Evolutionary conservation across 805 yeast genomes (phyloP), one percentile per base, ranked within the genome.

Genomic region (Wickerhamiella sorbophila): DNA sequence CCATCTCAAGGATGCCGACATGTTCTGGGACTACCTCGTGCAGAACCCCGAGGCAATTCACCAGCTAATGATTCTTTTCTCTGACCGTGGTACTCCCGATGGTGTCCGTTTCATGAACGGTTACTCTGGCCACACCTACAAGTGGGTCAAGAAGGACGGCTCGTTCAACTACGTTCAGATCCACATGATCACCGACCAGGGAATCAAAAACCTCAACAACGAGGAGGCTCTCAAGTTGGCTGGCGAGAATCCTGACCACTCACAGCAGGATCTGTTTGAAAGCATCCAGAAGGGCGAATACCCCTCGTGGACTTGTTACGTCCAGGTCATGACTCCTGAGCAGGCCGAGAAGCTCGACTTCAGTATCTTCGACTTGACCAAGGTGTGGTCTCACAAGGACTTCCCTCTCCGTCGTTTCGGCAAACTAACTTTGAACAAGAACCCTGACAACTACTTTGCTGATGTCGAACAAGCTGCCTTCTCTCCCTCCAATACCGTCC

Each of bases 401-500:
- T 72, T 64, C 64, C 78, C 78, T 40, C 60, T 72, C 49, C 63
- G 75, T 51, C 64, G 64, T 48, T 68, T 73, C 58, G 81, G 79
- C 48, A 66, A 66, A 54, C 59, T 75, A 44, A 66, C 67, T 8
- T 61, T 75, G 48, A 69, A 75, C 61, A 65, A 66, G 55, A 74
- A 74, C 60, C 75, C 75, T 36, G 60, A 63, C 42, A 75, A 75
- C 61, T 75, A 70, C 58, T 70, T 68, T 54, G 66, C 61, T 45
- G 68, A 60, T 50, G 65, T 66, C 54, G 77, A 69, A 54, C 75
- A 71, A 57, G 61, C 67, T 47, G 87, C 86, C 4, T 79, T 80
- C 64, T 63, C 80, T 24, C 88, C 87, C 39, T 64, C 77, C 42
- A 81, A 78, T 64, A 67, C 79, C 39, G 81, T 78, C 33, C 85